These are phyloP conservation scores for Xylaria sp. DNA, from an alignment of 2,329 filamentous ascomycete species.

Conservation along the genomic window DNA sequence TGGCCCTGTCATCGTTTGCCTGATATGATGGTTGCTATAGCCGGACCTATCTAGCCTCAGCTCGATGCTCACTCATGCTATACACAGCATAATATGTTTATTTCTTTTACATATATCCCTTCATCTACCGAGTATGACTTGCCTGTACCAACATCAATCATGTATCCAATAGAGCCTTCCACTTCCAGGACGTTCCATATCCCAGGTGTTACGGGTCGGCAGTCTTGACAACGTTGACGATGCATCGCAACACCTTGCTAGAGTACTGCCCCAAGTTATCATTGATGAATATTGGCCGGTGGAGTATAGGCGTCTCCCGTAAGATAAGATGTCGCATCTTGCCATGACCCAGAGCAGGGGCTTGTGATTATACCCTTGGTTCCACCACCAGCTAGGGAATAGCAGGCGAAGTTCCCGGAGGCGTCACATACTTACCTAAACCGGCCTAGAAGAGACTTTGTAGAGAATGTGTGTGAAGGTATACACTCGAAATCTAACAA, in stretches of 20 bases:
- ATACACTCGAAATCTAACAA: not conserved
- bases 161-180: not conserved
- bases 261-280: not conserved
- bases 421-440: conserved; percentile 26
- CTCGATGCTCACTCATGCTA: not conserved
- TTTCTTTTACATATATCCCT: not conserved
- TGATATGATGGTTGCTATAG: not conserved
- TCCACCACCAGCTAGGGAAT: conserved; percentile 16
- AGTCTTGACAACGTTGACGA: not conserved
- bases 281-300: not conserved
- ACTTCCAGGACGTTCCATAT: not conserved
- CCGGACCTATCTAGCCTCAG: not conserved
- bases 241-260: not conserved
- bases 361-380: conserved; percentile 13
- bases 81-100: not conserved
- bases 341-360: not conserved
- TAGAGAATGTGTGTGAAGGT: conserved; percentile 11
- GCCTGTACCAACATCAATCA: not conserved
- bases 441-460: conserved; percentile 7
- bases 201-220: not conserved
- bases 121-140: not conserved
- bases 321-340: conserved; percentile 10
- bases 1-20: not conserved
- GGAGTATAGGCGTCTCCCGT: not conserved
- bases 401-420: conserved; percentile 14